These are phyloP conservation scores for Cyberlindnera meyerae DNA, from an alignment of 805 yeast genomes.

Conservation along the genomic window DNA sequence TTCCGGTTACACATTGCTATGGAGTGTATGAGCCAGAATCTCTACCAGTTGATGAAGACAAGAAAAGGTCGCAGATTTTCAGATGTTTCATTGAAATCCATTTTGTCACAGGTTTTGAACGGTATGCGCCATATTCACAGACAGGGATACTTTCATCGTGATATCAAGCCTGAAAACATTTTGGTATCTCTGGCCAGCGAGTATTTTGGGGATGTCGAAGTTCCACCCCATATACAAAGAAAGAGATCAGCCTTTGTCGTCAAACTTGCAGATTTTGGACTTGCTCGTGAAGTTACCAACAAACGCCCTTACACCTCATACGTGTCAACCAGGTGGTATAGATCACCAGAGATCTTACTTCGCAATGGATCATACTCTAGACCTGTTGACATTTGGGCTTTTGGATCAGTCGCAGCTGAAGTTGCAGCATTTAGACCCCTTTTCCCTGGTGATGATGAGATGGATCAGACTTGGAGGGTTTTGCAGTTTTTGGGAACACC, in stretches of 20 bases:
- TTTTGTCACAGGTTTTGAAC: slow-evolving; percentile 63
- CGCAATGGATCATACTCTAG: slow-evolving; percentile 57
- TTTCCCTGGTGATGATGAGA: slow-evolving; percentile 76
- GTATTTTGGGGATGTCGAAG: slow-evolving; percentile 40
- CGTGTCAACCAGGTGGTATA: slow-evolving; percentile 81
- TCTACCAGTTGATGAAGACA: slow-evolving; percentile 69
- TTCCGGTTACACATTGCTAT: slow-evolving; percentile 72
- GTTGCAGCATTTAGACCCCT: slow-evolving; percentile 69
- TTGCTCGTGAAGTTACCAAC: slow-evolving; percentile 58
- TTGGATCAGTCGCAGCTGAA: slow-evolving; percentile 75
- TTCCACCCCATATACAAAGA: slow-evolving; percentile 17
- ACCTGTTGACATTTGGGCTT: slow-evolving; percentile 84
- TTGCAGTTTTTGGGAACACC: slow-evolving; percentile 75
- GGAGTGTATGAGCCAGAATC: slow-evolving; percentile 83
- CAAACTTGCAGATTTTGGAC: slow-evolving; percentile 77
- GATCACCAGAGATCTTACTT: slow-evolving; percentile 75
- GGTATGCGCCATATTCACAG: slow-evolving; percentile 82
- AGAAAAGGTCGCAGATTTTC: slow-evolving; percentile 53
- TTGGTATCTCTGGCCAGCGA: slow-evolving; percentile 56
- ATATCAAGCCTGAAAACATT: slow-evolving; percentile 90
- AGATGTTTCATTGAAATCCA: slow-evolving; percentile 54
- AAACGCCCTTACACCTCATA: slow-evolving; percentile 62
- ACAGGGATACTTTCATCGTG: slow-evolving; percentile 73
- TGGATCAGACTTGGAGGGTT: slow-evolving; percentile 73
- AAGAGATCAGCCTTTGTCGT: slow-evolving; percentile 46